Evolutionary conservation across 257 asterid species (phyloP), one percentile per base, ranked within the genome.

Genomic region (Paraleonurus japonicus): DNA sequence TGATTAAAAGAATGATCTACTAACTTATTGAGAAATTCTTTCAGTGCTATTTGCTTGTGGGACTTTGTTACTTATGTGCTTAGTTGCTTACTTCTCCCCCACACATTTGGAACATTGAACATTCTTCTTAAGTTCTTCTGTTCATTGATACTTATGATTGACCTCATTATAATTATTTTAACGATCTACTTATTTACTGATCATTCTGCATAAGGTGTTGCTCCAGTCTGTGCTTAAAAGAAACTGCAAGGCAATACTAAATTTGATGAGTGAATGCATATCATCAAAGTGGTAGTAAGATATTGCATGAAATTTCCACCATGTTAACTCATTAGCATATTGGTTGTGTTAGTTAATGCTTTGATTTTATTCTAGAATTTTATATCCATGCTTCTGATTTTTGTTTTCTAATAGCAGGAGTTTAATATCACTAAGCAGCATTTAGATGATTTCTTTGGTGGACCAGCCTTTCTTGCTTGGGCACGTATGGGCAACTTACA

Each of bases 391-490:
- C 37, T 68, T 76, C 77, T 79, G 63, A 67, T 51, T 68, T 45
- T 73, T 28, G 43, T 72, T 71, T 69, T 71, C 70, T 70, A 68
- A 37, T 58, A 13, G 76, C 90, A 89, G 93, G 89, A 85, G 55
- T 91, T 86, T 80, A 91, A 91, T 83, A 82, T 94, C 70, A 79
- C 89, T 53, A 75, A 81, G 66, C 77, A 80, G 50, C 96, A 89
- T 58, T 79, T 94, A 80, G 74, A 83, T 70, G 77, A 82, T 81
- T 94, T 91, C 89, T 94, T 94, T 75, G 98, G 99, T 60, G 99
- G 99, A 78, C 99, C 99, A 70, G 96, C 97, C 33, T 94, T 91
- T 82, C 97, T 94, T 82, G 97, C 97, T 69, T 94, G 99, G 99
- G 99, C 97, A 74, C 99, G 99, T 79, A 89, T 94, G 96, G 99